Conservation (phyloP, 805 yeast genomes). For the Clavispora phyllophila region DNA sequence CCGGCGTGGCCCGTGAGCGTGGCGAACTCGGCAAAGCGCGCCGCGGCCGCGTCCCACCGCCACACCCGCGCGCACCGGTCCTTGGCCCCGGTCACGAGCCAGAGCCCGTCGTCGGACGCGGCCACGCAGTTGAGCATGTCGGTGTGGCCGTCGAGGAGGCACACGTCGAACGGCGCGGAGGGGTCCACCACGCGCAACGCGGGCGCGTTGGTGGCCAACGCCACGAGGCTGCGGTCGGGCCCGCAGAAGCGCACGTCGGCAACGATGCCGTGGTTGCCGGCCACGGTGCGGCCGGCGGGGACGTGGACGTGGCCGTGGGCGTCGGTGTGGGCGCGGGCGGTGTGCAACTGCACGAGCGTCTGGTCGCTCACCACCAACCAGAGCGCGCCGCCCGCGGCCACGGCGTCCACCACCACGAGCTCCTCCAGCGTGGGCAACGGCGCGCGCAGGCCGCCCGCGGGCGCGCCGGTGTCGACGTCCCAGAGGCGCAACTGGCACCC, state of each 20-base stretch:
- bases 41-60: slow-evolving; percentile 49
- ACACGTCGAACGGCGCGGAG: slow-evolving; percentile 54
- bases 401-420: slow-evolving; percentile 59
- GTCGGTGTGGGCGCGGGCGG: slow-evolving; percentile 28
- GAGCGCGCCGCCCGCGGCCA: slow-evolving; percentile 32
- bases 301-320: slow-evolving; percentile 22
- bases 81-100: slow-evolving; percentile 92
- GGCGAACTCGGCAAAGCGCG: slow-evolving; percentile 44
- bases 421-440: slow-evolving; percentile 68
- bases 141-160: slow-evolving; percentile 71
- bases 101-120: slow-evolving; percentile 69
- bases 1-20: slow-evolving; percentile 83
- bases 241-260: slow-evolving; percentile 84
- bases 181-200: slow-evolving; percentile 72
- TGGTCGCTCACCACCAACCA: slow-evolving; percentile 77
- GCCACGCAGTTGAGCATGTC: slow-evolving; percentile 83
- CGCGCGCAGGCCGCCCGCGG: slow-evolving; percentile 39
- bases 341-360: slow-evolving; percentile 48
- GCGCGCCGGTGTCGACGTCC: slow-evolving; percentile 46
- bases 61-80: slow-evolving; percentile 84
- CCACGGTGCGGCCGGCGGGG: slow-evolving; percentile 51
- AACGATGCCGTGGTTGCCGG: slow-evolving; percentile 94
- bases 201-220: slow-evolving; percentile 92
- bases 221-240: slow-evolving; percentile 52
- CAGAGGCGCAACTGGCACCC: slow-evolving; percentile 65